Conservation (phyloP, 2,329 filamentous ascomycete species). For the Pseudogymnoascus sp. region DNA sequence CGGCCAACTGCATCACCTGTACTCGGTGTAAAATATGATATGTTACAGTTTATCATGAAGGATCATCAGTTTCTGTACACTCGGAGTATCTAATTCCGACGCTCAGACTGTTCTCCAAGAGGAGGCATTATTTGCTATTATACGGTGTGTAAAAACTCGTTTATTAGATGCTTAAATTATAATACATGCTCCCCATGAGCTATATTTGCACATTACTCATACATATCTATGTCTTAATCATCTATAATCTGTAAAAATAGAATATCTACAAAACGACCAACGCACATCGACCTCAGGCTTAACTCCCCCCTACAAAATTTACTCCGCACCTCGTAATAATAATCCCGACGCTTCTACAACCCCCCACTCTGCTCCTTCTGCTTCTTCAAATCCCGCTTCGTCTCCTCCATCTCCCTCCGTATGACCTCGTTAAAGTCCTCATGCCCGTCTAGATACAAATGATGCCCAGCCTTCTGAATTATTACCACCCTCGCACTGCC, state of each 20-base stretch:
- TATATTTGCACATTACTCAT: neutral
- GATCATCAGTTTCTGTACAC: neutral
- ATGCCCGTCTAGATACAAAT: constrained; percentile 64
- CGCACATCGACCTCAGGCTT: neutral
- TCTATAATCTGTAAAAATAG: neutral
- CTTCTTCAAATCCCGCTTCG: constrained; percentile 20
- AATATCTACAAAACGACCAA: constrained; percentile 6
- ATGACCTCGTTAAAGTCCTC: constrained; percentile 64
- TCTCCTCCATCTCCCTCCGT: constrained; percentile 57
- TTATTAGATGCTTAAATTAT: neutral
- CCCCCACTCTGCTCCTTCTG: neutral
- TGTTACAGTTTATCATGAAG: neutral
- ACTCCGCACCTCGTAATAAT: neutral
- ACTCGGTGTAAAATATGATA: neutral
- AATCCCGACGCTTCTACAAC: neutral
- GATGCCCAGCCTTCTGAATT: constrained; percentile 64
- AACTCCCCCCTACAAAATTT: neutral
- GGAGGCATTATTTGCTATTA: neutral
- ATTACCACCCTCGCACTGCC: constrained; percentile 77
- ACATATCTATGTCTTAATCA: constrained; percentile 3
- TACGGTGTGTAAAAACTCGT: neutral
- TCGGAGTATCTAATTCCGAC: neutral
- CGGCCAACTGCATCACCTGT: constrained; percentile 1
- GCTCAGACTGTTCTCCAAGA: neutral
- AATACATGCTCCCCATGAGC: no score